A percentile compares a stretch with the other conserved stretches of the same genome.
phyloP scores from a whole-genome alignment of 805 yeast genomes.

The Saccharomycopsis sp. region DNA sequence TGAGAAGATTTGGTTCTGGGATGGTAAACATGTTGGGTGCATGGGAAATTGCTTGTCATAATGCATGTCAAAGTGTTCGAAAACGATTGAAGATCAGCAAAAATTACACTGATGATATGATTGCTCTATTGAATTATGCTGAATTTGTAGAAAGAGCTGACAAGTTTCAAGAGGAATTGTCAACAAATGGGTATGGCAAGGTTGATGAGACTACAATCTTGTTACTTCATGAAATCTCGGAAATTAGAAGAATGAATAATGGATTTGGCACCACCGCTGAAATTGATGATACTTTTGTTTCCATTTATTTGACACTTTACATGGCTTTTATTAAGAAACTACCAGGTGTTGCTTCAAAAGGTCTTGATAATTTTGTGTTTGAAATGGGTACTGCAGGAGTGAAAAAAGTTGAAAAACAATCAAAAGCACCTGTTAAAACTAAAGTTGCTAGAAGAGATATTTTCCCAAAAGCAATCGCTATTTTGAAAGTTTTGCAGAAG shows the following conservation, averaged over 20 bases:
- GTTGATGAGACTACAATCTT: constrained; percentile 35
- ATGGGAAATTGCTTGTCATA: constrained; percentile 58
- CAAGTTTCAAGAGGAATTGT: constrained; percentile 25
- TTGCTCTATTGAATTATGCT: constrained; percentile 39
- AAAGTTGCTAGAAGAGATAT: constrained; percentile 46
- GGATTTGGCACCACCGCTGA: constrained; percentile 75
- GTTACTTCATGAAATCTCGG: constrained; percentile 45
- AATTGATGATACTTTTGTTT: constrained; percentile 66
- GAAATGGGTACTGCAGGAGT: constrained; percentile 2
- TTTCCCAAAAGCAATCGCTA: constrained; percentile 29
- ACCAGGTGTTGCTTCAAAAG: constrained; percentile 5
- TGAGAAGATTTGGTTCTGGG: constrained; percentile 72
- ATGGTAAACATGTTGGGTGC: constrained; percentile 58
- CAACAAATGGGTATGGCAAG: constrained; percentile 29
- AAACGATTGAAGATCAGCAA: constrained; percentile 36
- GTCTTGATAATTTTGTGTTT: constrained; percentile 2
- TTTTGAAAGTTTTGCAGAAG: constrained; percentile 12
- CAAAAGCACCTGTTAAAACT: constrained; percentile 29
- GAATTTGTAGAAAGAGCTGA: constrained; percentile 37
- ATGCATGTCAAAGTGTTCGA: constrained; percentile 47
- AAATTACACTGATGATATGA: constrained; percentile 44
- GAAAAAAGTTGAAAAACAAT: background rate
- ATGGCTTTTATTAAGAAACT: constrained; percentile 12
- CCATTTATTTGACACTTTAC: constrained; percentile 49
- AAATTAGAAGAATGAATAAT: constrained; percentile 63